Base-by-base conservation (phyloP, 768 basidiomycete genomes). In the Leucocoprinus sp. region DNA sequence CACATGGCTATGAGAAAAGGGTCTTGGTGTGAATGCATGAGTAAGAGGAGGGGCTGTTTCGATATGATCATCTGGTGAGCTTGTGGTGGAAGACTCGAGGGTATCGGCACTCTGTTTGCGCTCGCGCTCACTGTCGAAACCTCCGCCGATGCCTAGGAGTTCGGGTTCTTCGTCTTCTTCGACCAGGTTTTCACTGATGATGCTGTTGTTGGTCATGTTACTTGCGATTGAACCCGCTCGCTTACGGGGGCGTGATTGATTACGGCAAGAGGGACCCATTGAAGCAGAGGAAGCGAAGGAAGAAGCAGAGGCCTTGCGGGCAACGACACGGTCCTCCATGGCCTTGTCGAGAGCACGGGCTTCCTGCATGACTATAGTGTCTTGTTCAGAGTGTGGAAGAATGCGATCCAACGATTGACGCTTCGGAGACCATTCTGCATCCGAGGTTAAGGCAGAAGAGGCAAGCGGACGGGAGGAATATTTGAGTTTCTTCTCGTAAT, bases 281-380 rank as follows among this genome's bases (percentile, higher is more conserved):
- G 77, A 74, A 45, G 63, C 65, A 26, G 62, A 59, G 3, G 77
- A 84, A 8, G 67, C 68, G 23, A 80, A 53, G 35, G 84, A 86
- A 17, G 84, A 85, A 8, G 61, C 62, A 14, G 87, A 87, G 0
- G 75, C 68, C 56, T 80, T 86, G 56, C 87, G 82, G 35, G 84
- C 80, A 39, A 88, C 65, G 41, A 84, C 68, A 48, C 88, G 83
- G 50, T 86, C 78, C 56, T 90, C 85, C 88, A 91, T 91, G 31
- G 85, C 88, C 58, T 80, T 84, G 65, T 92, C 88, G 28, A 92
- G 75, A 12, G 79, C 84, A 39, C 69, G 75, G n/a, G 89, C 88
- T 65, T 91, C 88, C 45, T 76, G 80, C 69, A 82, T 75, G 39
- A 85, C 66, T 34, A 76, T 61, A 15, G 64, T 76, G 53, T 85